These are phyloP conservation scores for Nannochloris sp. DNA, from an alignment of 139 green algal genomes.

Conservation along the genomic window DNA sequence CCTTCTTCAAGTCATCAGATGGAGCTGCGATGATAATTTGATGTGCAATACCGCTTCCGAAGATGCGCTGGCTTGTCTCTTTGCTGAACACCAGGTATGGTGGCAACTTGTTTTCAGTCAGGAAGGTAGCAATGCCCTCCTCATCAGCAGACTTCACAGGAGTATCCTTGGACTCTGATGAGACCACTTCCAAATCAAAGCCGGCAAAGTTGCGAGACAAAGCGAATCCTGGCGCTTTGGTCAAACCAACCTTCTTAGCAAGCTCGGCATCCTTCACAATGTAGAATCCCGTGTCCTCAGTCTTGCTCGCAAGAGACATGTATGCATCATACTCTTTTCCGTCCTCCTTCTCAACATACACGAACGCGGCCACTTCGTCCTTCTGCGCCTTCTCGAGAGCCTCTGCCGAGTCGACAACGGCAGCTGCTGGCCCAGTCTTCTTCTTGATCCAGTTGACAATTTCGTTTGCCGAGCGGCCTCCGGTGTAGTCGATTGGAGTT, in stretches of 20 bases:
- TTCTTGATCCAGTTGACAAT: conserved; percentile 81
- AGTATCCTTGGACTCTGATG: conserved; percentile 7
- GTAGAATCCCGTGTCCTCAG: conserved; percentile 33
- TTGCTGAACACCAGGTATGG: conserved; percentile 61
- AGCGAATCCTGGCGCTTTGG: conserved; percentile 26
- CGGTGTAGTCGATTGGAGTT: conserved; percentile 57
- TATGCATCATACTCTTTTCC: conserved; percentile 52
- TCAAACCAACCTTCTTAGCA: conserved; percentile 50
- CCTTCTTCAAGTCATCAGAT: conserved; percentile 18
- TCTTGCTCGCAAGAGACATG: conserved; percentile 42
- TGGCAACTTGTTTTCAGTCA: conserved; percentile 62
- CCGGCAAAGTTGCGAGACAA: conserved; percentile 59
- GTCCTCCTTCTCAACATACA: conserved; percentile 32
- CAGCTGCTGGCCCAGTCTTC: conserved; percentile 73
- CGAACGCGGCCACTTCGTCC: conserved; percentile 60
- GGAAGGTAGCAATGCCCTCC: conserved; percentile 35
- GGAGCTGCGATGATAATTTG: conserved; percentile 48
- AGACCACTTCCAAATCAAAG: conserved; percentile 24
- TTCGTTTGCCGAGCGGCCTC: conserved; percentile 52
- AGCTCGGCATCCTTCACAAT: conserved; percentile 52
- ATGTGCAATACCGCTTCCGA: conserved; percentile 56
- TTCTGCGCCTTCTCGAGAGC: conserved; percentile 39
- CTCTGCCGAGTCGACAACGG: conserved; percentile 32
- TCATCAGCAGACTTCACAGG: conserved; percentile 19
- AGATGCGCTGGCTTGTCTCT: conserved; percentile 64